Base-by-base conservation (phyloP, 495 filamentous ascomycete genomes). In the Neohortaea acidophila region DNA sequence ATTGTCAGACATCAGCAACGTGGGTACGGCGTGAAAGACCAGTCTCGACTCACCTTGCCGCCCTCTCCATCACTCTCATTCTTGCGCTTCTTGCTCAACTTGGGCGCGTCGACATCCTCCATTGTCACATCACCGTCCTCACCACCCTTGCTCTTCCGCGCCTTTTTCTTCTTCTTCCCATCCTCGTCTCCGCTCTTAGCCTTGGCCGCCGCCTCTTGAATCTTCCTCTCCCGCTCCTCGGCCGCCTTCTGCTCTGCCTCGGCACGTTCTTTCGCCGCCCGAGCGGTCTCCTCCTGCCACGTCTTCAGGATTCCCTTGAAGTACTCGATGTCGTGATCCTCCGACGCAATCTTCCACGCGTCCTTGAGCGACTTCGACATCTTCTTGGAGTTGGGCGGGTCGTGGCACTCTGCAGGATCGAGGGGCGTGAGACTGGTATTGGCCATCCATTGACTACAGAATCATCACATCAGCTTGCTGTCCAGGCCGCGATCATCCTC, bases 381-480 rank as follows among this genome's bases (percentile, higher is more conserved):
- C 70, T 84, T 89, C 56, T 58, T 58, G 13, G 40, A 35, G 43
- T 75, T 66, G 15, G 74, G 63, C 39, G 75, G 55, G 20, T 72
- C 60, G 33, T 71, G 70, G 48, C 82, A 73, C 1, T 72, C 64
- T n/a, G 70, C 68, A 22, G 76, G 61, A 46, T 86, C 75, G 17
- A 91, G 65, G 8, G 81, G 73, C 23, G 69, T 70, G 7, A 94
- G 69, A 33, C 80, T 75, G 12, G 73, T 75, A 55, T 93, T 93
- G 23, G 72, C 66, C 21, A 85, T 78, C 82, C 84, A 94, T 9
- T 78, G 74, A 59, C 86, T 94, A 47, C 23, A 45, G 23, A 40
- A 4, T n/a, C 30, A 12, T 13, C 4, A 28, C 30, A 18, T 46
- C 18, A 45, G 34, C 21, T 33, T 39, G 31, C 18, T 17, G 2